Conservation (phyloP, 2,329 filamentous ascomycete species). For the Ceratocystis cacaofunesta region DNA sequence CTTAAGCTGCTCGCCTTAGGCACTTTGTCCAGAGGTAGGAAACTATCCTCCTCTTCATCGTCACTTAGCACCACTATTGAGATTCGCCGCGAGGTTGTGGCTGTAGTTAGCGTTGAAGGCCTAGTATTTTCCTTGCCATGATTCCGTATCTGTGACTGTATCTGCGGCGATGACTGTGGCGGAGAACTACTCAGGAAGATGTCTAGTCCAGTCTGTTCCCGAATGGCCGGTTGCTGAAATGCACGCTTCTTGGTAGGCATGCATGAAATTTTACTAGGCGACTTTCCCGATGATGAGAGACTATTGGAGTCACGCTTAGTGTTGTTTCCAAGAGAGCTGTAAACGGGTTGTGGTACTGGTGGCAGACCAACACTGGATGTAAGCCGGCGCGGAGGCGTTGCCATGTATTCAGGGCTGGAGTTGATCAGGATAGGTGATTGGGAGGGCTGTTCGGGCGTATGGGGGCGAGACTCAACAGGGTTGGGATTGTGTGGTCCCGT, state of each 20-base stretch:
- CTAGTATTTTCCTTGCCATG: neutral
- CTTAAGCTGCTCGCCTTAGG: neutral
- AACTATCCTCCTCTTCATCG: slow-evolving; percentile 7
- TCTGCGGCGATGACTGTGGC: neutral
- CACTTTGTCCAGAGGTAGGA: neutral
- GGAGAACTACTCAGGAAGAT: slow-evolving; percentile 14
- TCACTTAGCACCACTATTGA: slow-evolving; percentile 8
- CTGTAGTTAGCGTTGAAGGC: neutral
- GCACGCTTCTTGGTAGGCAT: slow-evolving; percentile 5
- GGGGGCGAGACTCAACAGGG: neutral
- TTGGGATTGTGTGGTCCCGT: neutral
- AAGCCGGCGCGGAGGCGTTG: neutral
- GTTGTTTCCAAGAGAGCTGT: neutral
- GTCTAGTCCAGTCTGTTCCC: slow-evolving; percentile 9
- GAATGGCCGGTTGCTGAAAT: slow-evolving; percentile 1
- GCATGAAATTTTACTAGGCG: neutral
- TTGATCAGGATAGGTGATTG: slow-evolving; percentile 1
- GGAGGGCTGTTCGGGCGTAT: neutral
- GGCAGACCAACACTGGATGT: neutral
- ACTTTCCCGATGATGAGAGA: neutral
- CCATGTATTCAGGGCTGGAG: neutral
- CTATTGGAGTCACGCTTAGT: neutral
- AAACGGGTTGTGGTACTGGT: neutral
- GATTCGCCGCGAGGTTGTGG: no score
- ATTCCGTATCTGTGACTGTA: neutral